Conservation (phyloP, 805 yeast species). For the Dipodascopsis tothii region DNA sequence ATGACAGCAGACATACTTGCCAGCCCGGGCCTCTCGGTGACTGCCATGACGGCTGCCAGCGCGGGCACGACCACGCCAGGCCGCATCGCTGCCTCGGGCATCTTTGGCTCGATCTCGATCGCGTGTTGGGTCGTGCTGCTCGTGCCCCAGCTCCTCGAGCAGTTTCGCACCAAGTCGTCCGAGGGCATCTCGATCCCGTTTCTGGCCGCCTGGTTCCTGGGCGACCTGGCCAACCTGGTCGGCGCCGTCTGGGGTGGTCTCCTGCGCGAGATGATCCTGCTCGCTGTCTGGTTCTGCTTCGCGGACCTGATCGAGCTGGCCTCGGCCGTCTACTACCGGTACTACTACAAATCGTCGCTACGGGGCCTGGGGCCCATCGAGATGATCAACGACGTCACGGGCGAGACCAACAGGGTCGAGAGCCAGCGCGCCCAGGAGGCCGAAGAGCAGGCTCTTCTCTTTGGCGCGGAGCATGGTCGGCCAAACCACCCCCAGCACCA, state of each 20-base stretch:
- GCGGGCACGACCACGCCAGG: background rate
- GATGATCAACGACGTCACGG: background rate
- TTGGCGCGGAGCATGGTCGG: too few species aligned
- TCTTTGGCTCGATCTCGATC: slow-evolving; percentile 57
- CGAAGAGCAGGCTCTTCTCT: slow-evolving; percentile 9
- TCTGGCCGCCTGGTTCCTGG: slow-evolving; percentile 60
- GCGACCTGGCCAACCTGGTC: slow-evolving; percentile 58
- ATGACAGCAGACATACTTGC: too few species aligned
- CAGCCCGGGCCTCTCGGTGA: background rate
- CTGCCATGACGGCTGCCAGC: background rate
- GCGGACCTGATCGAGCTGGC: slow-evolving; percentile 55
- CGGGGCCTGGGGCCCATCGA: background rate
- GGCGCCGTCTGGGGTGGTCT: slow-evolving; percentile 67
- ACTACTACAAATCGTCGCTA: background rate
- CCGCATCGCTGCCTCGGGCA: slow-evolving; percentile 12
- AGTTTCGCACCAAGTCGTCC: slow-evolving; percentile 64
- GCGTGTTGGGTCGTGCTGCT: slow-evolving; percentile 76
- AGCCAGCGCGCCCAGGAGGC: background rate
- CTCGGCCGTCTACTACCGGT: slow-evolving; percentile 52
- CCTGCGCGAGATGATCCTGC: slow-evolving; percentile 58
- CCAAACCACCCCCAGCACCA: background rate
- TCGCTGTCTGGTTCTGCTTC: slow-evolving; percentile 70
- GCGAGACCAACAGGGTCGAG: background rate
- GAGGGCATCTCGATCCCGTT: slow-evolving; percentile 70
- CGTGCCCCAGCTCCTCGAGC: slow-evolving; percentile 72